Base-by-base conservation (phyloP, 495 filamentous ascomycete genomes). In the Penicillium silybi region DNA sequence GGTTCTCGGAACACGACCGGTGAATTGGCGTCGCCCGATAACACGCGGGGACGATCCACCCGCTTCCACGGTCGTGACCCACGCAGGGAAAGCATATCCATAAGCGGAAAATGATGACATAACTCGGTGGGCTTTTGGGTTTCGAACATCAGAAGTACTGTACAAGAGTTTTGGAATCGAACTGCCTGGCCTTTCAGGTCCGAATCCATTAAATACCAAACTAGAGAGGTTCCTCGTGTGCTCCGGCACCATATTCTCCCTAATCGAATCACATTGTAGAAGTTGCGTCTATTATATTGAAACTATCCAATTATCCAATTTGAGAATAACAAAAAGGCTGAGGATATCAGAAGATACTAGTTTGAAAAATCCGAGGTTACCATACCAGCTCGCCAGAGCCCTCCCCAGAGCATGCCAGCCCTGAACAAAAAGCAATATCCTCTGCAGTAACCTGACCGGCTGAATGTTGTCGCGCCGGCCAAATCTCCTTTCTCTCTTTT, bases 401-500 rank as follows among this genome's bases (percentile, higher is more conserved):
- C 2, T 49, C 48, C 15, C 35, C 32, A 13, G 53, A 53, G n/a
- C 59, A 62, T 20, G 59, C 53, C 37, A 74, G 44, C 8, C 56
- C 58, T 6, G 61, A 56, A 42, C 71, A 74, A 53, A 76, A 74
- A 2, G 59, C 56, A 20, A 70, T 42, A 48, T 76, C 72, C 20
- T 70, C 58, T 27, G 59, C 53, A 22, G 64, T 74, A 13, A 56
- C 52, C 6, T 50, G 40, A 1, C 68, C 68, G 1, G 48, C 56
- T 39, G 48, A 48, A n/a, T 57, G 54, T 46, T 73, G 72, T 29
- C 69, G 60, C 20, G 77, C 76, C 0, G 78, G 78, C 74, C 75
- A 80, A 25, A 77, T 71, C 56, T 79, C 71, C 37, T 53, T 20
- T 10, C 60, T 61, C 9, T 56, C 65, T 37, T 59, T 57, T 47